Base-by-base conservation (phyloP, 805 yeast genomes). In the Candida dajiaensis region DNA sequence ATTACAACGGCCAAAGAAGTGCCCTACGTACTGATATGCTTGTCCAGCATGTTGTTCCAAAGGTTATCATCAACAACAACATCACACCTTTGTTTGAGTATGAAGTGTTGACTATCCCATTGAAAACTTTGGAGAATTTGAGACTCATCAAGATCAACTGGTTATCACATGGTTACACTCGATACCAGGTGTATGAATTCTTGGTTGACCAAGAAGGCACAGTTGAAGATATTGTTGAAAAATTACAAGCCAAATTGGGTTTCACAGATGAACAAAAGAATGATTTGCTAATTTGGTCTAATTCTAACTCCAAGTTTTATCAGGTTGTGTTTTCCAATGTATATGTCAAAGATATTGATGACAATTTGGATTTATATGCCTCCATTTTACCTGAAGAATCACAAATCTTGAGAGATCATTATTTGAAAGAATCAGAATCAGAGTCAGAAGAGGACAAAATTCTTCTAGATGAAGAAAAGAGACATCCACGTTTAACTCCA, bases 101-200 rank as follows among this genome's bases (percentile, higher is more conserved):
- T 61, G 97, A 92, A 58, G 66, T 84, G 1, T 72, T 94, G 57
- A 85, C 80, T 40, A 80, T 89, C 39, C 80, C 90, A 2, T 68
- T 92, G 45, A 74, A 70, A 31, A 95, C 89, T 51, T 76, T 84
- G 56, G 99, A 94, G 64, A 80, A 76, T 51, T 76, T 88, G 81
- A 78, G 78, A 48, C 65, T 79, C 5, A 66, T 90, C 38, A 78
- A 73, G 44, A 70, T 92, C 19, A 73, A 73, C 44, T 89, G 95
- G 92, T 69, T 90, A 38, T 78, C 83, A 1, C 80, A 79, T 39
- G 86, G 87, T 11, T 75, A 87, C 40, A 72, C 85, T 41, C 85
- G 83, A 53, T 86, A 73, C 53, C 89, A 83, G 50, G 71, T 73
- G 41, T 77, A 74, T 55, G 95, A 85, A 37, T 73, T 89, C 44